A percentile compares a stretch with the other conserved stretches of the same genome.
Conservation (phyloP, 495 filamentous ascomycete species). For the Haplographium delicatum region DNA sequence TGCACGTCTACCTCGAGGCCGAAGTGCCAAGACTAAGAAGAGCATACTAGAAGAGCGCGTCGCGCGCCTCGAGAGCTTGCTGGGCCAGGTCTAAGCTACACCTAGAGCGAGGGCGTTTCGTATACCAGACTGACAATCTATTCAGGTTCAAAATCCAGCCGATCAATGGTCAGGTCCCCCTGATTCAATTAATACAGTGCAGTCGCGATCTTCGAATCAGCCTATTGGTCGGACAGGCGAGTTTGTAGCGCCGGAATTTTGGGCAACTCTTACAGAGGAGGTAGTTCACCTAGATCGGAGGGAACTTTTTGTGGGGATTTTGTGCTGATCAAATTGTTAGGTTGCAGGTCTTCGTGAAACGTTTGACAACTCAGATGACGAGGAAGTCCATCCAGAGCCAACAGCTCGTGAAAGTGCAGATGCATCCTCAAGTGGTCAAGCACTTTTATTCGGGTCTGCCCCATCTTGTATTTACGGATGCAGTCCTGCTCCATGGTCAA, state of each 20-base stretch:
- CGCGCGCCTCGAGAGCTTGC: not conserved
- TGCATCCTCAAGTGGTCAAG: not conserved
- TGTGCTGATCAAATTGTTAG: not conserved
- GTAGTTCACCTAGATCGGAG: not conserved
- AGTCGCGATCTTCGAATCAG: not conserved
- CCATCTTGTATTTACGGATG: too few species aligned
- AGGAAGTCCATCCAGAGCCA: not conserved
- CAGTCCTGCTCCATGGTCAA: not conserved
- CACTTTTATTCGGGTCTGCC: not conserved
- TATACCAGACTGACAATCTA: not conserved
- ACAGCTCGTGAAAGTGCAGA: not conserved
- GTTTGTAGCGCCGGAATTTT: not conserved
- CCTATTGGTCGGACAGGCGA: not conserved
- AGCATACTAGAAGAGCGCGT: not conserved
- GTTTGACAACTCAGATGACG: not conserved
- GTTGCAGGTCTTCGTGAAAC: not conserved
- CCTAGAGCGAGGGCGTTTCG: not conserved
- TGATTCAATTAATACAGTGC: too few species aligned
- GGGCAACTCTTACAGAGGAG: not conserved
- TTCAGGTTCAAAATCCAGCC: not conserved
- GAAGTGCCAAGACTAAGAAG: not conserved
- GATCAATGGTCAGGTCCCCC: not conserved
- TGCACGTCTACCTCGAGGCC: not conserved
- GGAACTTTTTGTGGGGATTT: too few species aligned
- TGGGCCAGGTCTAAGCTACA: not conserved